Conservation (phyloP, 805 yeast genomes). For the Pichia phayaonensis region DNA sequence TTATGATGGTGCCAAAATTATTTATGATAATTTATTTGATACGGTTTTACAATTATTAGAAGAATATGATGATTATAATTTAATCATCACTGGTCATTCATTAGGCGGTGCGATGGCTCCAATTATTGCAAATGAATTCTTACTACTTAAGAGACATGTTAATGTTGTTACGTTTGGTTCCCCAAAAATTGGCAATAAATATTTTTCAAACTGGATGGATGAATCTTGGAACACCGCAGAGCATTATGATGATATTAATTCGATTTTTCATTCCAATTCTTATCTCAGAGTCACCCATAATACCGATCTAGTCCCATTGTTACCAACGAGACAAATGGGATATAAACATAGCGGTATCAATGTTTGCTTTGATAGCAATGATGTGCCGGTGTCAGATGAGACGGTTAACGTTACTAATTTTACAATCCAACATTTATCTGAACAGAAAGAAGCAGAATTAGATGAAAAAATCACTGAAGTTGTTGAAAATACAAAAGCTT, state of each 20-base stretch:
- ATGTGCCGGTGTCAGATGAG: conserved; percentile 23
- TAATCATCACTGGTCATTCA: conserved; percentile 66
- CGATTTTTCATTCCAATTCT: conserved; percentile 22
- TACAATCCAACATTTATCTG: neutral
- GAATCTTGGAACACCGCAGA: conserved; percentile 32
- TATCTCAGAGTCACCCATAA: conserved; percentile 49
- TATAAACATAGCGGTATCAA: conserved; percentile 44
- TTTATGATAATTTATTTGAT: conserved; percentile 32
- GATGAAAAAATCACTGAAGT: neutral
- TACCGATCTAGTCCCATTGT: conserved; percentile 50
- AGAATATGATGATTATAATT: conserved; percentile 38
- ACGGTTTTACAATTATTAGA: conserved; percentile 29
- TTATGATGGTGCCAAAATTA: conserved; percentile 36
- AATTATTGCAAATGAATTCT: conserved; percentile 55
- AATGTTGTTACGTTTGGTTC: conserved; percentile 53
- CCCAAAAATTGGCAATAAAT: conserved; percentile 55
- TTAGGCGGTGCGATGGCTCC: conserved; percentile 58
- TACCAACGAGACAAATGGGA: conserved; percentile 44
- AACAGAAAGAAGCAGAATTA: neutral
- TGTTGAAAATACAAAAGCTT: neutral
- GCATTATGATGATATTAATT: neutral
- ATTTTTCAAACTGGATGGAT: conserved; percentile 47
- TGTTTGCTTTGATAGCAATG: conserved; percentile 33
- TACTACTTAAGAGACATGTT: conserved; percentile 46
- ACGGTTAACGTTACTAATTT: neutral